Base-by-base conservation (phyloP, 2,329 filamentous ascomycete species). In the Sporothrix pallida region DNA sequence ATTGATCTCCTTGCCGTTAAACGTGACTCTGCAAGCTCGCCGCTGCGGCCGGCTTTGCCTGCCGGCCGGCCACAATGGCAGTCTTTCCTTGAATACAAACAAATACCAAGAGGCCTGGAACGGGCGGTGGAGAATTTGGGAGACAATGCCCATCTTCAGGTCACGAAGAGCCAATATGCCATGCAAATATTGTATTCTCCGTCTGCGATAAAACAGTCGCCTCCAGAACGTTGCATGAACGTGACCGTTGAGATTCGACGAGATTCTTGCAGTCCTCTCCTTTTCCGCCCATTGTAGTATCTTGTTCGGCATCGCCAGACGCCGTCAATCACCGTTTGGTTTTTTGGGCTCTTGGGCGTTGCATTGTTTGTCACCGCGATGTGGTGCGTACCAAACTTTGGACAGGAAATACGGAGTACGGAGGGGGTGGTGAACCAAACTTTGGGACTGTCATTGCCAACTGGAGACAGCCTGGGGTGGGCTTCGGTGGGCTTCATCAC, bases 351-450 rank as follows among this genome's bases (percentile, higher is more conserved):
- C 31, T 7, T 7, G 4, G 31, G 31, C 7, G 31, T 37, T 37
- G 31, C 7, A 56, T 20, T 12, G 12, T 26, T 26, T 60, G 60
- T 63, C 37, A 63, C 60, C 37, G 15, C 60, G n/a, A 13, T 8
- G 17, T 46, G n/a, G 52, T 42, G 60, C 37, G 17, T 20, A 63
- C 37, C 60, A 63, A 46, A 23, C 60, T 63, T 63, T 63, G 37
- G 58, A 17, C 17, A n/a, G 1, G 17, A 2, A 63, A 46, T 63
- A 63, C n/a, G 60, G 50, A 52, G 50, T n/a, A 52, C 50, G 17
- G 50, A 8, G 50, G n/a, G 37, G 60, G 17, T 3, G 44, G 15
- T 23, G n/a, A 63, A 23, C 60, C 37, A 63, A 63, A 63, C 60
- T 23, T 63, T 63, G 31, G 17, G 15, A 10, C 15, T 23, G 9